Conservation (phyloP, 768 basidiomycete genomes). For the Lactarius sp. region DNA sequence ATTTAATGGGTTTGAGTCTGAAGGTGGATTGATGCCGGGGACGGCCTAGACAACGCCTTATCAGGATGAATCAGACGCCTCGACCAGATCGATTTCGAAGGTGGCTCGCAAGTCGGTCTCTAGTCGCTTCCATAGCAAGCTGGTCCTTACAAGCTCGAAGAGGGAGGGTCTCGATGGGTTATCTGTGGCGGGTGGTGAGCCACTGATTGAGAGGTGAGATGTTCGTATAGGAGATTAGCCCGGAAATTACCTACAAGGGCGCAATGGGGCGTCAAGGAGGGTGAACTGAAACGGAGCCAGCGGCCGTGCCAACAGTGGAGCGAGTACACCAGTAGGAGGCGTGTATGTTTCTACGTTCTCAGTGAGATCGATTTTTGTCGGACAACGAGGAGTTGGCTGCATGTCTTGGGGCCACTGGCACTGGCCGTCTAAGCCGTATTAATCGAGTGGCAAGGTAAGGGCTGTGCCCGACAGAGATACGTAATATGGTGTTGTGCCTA, state of each 20-base stretch:
- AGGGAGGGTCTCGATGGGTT: neutral
- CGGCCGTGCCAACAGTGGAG: neutral
- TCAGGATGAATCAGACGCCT: slow-evolving; percentile 15
- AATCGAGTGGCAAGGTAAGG: neutral
- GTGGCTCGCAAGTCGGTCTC: neutral
- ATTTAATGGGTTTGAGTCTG: slow-evolving; percentile 4
- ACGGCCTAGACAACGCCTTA: slow-evolving; percentile 16
- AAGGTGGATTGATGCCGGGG: slow-evolving; percentile 6
- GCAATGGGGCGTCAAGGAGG: neutral
- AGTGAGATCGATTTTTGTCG: neutral
- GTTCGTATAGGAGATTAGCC: slow-evolving; percentile 4
- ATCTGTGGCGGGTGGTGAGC: neutral
- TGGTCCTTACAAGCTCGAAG: neutral
- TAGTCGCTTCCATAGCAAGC: neutral
- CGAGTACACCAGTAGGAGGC: neutral
- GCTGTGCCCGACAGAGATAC: neutral
- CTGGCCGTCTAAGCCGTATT: no score
- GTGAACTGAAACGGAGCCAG: neutral
- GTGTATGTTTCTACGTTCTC: neutral
- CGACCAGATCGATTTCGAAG: slow-evolving; percentile 6
- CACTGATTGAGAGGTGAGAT: neutral
- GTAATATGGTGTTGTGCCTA: neutral
- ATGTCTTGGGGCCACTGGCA: no score
- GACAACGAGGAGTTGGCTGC: neutral
- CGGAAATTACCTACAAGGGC: slow-evolving; percentile 10